These are phyloP conservation scores for Penicillium sp. DNA, from an alignment of 2,329 filamentous ascomycete genomes.

Conservation along the genomic window DNA sequence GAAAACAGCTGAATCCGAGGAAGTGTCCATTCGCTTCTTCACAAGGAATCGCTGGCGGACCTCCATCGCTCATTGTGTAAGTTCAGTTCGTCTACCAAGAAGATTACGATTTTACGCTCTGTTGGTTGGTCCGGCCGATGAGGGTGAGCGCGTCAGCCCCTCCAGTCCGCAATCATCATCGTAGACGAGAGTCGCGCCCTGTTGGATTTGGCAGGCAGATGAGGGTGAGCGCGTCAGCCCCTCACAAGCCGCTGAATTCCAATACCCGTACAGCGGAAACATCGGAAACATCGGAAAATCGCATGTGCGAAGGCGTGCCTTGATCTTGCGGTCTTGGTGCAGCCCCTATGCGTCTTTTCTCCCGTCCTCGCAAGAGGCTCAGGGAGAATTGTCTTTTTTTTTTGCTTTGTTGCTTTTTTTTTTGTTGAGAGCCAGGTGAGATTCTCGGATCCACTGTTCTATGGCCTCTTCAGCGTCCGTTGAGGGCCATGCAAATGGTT, in stretches of 20 bases:
- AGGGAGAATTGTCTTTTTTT: not conserved
- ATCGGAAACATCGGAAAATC: too few species aligned
- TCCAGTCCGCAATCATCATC: not conserved
- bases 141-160: not conserved
- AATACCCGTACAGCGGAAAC: too few species aligned
- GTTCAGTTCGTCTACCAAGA: not conserved
- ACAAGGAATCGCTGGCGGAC: too few species aligned
- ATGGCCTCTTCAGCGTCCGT: constrained; percentile 13
- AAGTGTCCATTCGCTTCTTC: too few species aligned
- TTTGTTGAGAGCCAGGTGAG: not conserved
- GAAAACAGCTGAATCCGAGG: too few species aligned
- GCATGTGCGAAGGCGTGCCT: too few species aligned
- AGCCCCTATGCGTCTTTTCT: too few species aligned
- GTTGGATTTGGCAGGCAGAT: not conserved
- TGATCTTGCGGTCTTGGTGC: too few species aligned
- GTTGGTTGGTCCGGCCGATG: not conserved
- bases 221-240: not conserved
- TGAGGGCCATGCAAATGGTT: constrained; percentile 4
- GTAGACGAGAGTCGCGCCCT: not conserved
- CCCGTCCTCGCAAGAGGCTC: too few species aligned
- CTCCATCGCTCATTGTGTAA: not conserved
- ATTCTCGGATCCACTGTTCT: not conserved
- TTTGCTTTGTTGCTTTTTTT: not conserved
- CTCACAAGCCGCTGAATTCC: not conserved
- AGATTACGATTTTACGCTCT: not conserved